Evolutionary conservation across 306 rosid species (phyloP).

Genomic region (Cucumis hystrix): DNA sequence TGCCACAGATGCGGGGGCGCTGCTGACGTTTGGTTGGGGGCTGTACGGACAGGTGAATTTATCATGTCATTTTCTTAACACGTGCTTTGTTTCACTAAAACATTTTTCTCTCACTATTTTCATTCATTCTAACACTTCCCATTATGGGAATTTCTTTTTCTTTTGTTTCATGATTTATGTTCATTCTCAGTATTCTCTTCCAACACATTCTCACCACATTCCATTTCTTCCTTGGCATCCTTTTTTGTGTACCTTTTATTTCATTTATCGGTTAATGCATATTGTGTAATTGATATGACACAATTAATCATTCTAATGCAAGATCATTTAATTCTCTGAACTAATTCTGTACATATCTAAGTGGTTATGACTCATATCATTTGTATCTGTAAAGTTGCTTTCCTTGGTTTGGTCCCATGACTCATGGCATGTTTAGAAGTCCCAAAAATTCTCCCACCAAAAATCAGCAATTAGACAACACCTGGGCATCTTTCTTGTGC

Average conservation of each 20-base stretch:
- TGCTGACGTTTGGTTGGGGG: slow-evolving; percentile 92
- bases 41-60: slow-evolving; percentile 87
- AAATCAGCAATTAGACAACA: background rate
- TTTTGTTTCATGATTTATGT: background rate
- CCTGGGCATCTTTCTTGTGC: background rate
- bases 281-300: background rate
- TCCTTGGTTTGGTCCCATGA: background rate
- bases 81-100: background rate
- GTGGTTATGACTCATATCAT: background rate
- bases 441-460: background rate
- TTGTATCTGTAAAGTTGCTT: background rate
- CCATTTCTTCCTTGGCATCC: background rate
- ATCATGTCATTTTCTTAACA: slow-evolving; percentile 8
- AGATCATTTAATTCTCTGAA: background rate
- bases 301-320: background rate
- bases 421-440: background rate
- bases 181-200: background rate
- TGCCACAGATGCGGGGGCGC: slow-evolving; percentile 73
- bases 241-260: background rate
- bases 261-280: background rate
- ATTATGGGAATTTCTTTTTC: background rate
- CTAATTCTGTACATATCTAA: background rate
- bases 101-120: background rate
- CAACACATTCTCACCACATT: background rate
- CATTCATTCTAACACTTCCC: background rate